Evolutionary conservation across 768 basidiomycete genomes (phyloP), one percentile per base, ranked within the genome.

Genomic region (Tulasnella sp.): DNA sequence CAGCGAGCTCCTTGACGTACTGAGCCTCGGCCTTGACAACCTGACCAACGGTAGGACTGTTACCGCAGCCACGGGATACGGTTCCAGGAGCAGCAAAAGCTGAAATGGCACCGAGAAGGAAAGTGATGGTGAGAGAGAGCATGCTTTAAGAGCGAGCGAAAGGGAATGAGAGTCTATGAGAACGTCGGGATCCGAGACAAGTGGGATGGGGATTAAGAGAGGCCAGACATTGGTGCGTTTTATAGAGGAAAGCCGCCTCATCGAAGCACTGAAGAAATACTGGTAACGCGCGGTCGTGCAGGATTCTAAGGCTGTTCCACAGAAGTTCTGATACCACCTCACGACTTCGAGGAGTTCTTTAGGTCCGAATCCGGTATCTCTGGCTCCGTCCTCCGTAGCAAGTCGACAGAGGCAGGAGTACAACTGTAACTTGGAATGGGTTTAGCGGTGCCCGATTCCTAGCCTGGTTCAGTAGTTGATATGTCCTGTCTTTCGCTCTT

Each of bases 11-110:
- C n/a, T 37, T 18, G 34, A 40, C 44, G 76, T 44, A 77, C 24
- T 77, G 76, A 6, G 78, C 78, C 64, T 79, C 78, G 20, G 48
- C 48, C 78, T 79, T 72, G 28, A 64, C 78, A 16, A 79, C 78
- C 12, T 79, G 20, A 18, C 60, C 78, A 58, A 34, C 60, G 37
- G 12, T 69, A 18, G 60, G 78, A 44, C 34, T 34, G 34, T 40
- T 69, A 34, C 58, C 78, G 64, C 78, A 79, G 50, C 46, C 54
- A 77, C 76, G 76, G n/a, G 37, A 8, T 4, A 48, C 37, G 24
- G 34, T 34, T n/a, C 76, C 48, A 3, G 76, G 76, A 58, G 76
- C 76, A n/a, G 76, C 76, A 31, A 77, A 54, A n/a, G 76, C 76
- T 22, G 48, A 37, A 18, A 48, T n/a, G 20, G 76, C 76, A 14